Percentiles rank a stretch among this genome's conserved stretches.
Evolutionary conservation across 192 early-diverging fungal species (phyloP).

Genomic region (Podila horticola): DNA sequence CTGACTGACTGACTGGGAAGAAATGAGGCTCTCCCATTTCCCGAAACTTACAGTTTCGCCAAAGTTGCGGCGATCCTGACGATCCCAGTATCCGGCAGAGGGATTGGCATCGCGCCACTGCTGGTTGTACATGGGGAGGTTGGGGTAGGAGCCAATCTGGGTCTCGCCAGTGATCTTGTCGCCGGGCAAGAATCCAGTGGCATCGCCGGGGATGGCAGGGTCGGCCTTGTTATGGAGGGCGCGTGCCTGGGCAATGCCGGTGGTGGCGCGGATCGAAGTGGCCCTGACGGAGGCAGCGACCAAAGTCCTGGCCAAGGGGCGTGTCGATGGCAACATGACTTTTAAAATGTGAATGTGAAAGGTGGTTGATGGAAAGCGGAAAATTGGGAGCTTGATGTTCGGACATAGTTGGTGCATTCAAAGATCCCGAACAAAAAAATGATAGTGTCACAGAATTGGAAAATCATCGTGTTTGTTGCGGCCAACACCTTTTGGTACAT

Average conservation of each 20-base stretch:
- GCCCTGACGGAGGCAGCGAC: not conserved
- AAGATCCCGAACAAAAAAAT: not conserved
- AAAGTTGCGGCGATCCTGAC: slow-evolving; percentile 81
- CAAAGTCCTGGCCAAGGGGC: slow-evolving; percentile 2
- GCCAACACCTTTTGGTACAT: too few species aligned
- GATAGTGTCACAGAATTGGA: too few species aligned
- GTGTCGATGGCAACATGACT: slow-evolving; percentile 9
- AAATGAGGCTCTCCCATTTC: too few species aligned
- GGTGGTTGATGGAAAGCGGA: not conserved
- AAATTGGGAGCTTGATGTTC: not conserved
- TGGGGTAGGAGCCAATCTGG: slow-evolving; percentile 82
- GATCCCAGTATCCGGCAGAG: slow-evolving; percentile 71
- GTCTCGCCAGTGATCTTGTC: slow-evolving; percentile 65
- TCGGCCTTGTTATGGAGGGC: slow-evolving; percentile 22
- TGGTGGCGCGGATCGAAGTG: not conserved
- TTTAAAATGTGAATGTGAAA: not conserved
- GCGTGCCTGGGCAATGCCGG: not conserved
- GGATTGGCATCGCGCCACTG: slow-evolving; percentile 66
- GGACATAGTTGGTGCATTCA: not conserved
- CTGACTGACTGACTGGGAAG: too few species aligned
- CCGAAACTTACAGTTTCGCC: slow-evolving; percentile 66
- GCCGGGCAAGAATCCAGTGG: slow-evolving; percentile 41
- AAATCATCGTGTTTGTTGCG: too few species aligned
- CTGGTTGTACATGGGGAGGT: slow-evolving; percentile 70
- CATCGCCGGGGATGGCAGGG: slow-evolving; percentile 47